Conservation (phyloP, 106 monocot species). For the Amphibolis antarctica region DNA sequence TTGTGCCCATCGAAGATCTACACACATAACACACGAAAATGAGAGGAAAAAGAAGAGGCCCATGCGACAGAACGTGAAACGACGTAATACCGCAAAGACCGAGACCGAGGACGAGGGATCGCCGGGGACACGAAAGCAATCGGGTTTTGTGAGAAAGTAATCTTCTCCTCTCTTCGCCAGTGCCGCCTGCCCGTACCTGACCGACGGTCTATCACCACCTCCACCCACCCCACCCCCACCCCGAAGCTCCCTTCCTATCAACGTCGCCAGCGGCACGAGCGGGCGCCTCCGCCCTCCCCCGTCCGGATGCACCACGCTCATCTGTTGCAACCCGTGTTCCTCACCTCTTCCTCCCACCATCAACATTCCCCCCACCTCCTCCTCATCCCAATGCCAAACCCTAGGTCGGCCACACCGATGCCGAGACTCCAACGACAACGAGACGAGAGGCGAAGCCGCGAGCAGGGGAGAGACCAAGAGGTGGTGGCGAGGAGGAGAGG, state of each 20-base stretch:
- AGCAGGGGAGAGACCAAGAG: no score
- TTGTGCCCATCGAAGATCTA: slow-evolving; percentile 97
- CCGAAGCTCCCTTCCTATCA: slow-evolving; percentile 86
- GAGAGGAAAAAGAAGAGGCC: neutral
- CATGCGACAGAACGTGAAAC: neutral
- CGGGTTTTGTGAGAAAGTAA: slow-evolving; percentile 62
- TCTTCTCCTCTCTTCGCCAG: slow-evolving; percentile 94
- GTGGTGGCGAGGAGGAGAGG: no score
- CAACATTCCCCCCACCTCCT: no score
- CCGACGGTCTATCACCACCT: slow-evolving; percentile 35
- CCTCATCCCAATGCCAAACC: no score
- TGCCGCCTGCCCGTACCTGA: slow-evolving; percentile 59
- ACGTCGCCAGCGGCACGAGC: slow-evolving; percentile 66
- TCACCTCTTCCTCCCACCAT: no score
- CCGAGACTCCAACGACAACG: no score
- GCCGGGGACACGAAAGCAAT: slow-evolving; percentile 50
- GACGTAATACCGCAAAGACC: slow-evolving; percentile 55
- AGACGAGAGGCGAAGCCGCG: no score
- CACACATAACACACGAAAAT: neutral
- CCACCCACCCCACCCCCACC: slow-evolving; percentile 15
- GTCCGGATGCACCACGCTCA: no score
- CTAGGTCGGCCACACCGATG: no score
- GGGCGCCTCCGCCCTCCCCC: no score
- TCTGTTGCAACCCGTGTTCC: no score
- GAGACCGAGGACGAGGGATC: slow-evolving; percentile 70